Base-by-base conservation (phyloP, 371 early-diverging fungal genomes). In the Smittium culicis region DNA sequence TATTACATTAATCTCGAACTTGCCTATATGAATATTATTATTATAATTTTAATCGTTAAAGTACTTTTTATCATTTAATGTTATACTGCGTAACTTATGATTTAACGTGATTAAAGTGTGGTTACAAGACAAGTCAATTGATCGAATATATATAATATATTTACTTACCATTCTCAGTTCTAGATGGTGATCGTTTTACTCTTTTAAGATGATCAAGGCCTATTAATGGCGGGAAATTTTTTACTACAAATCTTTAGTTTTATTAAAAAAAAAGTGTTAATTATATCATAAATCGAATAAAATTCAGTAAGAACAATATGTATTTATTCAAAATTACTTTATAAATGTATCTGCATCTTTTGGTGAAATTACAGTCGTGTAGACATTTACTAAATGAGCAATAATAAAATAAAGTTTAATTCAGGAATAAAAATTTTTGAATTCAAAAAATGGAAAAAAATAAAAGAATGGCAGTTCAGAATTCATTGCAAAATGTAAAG, bases 191-290 rank as follows among this genome's bases (percentile, higher is more conserved):
- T n/a, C 35, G 11, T 65, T 67, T 73, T 16, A 76, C 69, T 8
- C 77, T 68, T 60, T 76, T 76, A 55, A 76, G 70, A 35, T 76
- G 77, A 20, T 76, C 77, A 0, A 76, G 67, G 1, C 64, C 65
- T 17, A 61, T 61, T 24, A 76, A 69, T 29, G 45, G 69, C 17
- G 77, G 77, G n/a, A 76, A 34, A 8, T 1, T 1, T 27, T 69
- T 70, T 35, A 17, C 54, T 17, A 60, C 32, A 55, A 76, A 76
- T 24, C 33, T 64, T 11, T 17, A 64, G 25, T 5, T 64, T 3
- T 64, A 31, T 2, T 45, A 35, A 11, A 24, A 14, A 20, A 35
- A 35, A n/a, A 35, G n/a, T 35, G 25, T 32, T 64, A 30, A 63
- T 63, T 35, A 30, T 32, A 24, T 30, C 17, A 30, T 33, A 24